Evolutionary conservation across 352 stramenopile genomes (phyloP).

Genomic region (Phytophthora podocarpi): DNA sequence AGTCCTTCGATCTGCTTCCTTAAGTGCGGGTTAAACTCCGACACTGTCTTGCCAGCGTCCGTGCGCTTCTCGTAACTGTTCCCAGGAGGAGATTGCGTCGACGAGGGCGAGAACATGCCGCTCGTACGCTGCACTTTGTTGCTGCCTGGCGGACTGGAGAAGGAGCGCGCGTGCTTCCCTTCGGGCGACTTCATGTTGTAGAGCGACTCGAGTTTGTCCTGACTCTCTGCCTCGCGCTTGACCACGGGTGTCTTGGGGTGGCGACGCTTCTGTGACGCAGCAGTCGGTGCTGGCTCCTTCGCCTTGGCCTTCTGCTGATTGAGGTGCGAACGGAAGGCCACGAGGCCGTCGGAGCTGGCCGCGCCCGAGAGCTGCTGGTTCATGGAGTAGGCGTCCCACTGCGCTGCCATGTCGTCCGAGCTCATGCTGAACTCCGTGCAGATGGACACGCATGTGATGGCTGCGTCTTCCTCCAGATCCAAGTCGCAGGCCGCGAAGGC

Average conservation of each 20-base stretch:
- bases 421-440: conserved; percentile 80
- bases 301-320: conserved; percentile 50
- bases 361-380: conserved; percentile 76
- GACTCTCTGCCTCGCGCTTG: conserved; percentile 65
- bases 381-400: conserved; percentile 89
- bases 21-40: conserved; percentile 80
- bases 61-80: conserved; percentile 77
- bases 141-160: conserved; percentile 53
- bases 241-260: conserved; percentile 67
- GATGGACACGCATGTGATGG: conserved; percentile 69
- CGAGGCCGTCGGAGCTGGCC: conserved; percentile 61
- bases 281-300: conserved; percentile 33
- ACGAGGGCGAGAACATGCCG: conserved; percentile 76
- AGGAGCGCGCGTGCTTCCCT: conserved; percentile 67
- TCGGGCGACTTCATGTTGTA: conserved; percentile 81
- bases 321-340: conserved; percentile 74
- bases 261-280: conserved; percentile 52
- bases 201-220: conserved; percentile 65
- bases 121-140: conserved; percentile 75
- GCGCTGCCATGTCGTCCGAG: conserved; percentile 76
- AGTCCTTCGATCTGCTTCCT: conserved; percentile 53
- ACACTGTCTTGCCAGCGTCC: conserved; percentile 78
- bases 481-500: conserved; percentile 79
- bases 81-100: conserved; percentile 71
- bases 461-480: conserved; percentile 70